Conservation (phyloP, 768 basidiomycete species). For the Boletales sp. region DNA sequence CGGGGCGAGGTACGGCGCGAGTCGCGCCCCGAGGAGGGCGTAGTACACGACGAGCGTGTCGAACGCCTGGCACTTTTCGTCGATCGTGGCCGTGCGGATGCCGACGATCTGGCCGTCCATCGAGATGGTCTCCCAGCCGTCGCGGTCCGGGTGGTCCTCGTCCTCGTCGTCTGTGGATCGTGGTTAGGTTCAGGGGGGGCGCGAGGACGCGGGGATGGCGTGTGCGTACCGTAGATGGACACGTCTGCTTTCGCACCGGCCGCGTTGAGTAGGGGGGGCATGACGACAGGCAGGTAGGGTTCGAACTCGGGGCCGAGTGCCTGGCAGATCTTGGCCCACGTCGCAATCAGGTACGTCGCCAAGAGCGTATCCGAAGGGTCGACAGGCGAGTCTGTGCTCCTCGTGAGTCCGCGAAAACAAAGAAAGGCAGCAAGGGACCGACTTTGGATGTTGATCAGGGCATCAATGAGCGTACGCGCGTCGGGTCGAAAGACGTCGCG, state of each 20-base stretch:
- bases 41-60: constrained; percentile 83
- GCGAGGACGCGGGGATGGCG: not conserved
- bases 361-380: constrained; percentile 73
- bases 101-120: constrained; percentile 77
- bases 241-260: constrained; percentile 82
- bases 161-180: constrained; percentile 46
- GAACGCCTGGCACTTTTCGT: constrained; percentile 86
- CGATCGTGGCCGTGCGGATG: constrained; percentile 75
- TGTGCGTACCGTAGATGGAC: constrained; percentile 55
- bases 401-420: not conserved
- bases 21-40: constrained; percentile 60
- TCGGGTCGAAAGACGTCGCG: constrained; percentile 76
- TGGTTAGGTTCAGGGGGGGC: not conserved
- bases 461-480: constrained; percentile 64
- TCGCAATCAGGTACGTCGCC: constrained; percentile 74
- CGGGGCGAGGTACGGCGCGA: constrained; percentile 71
- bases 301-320: constrained; percentile 83
- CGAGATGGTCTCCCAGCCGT: constrained; percentile 76
- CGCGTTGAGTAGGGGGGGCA: constrained; percentile 71
- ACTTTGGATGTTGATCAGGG: constrained; percentile 80
- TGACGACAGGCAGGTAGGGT: constrained; percentile 80
- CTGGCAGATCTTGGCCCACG: constrained; percentile 88
- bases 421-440: constrained; percentile 11
- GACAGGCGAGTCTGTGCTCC: constrained; percentile 50
- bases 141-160: constrained; percentile 52